Evolutionary conservation across 2,329 filamentous ascomycete species (phyloP), one percentile per base, ranked within the genome.

Genomic region (Ramularia collo-cygni): DNA sequence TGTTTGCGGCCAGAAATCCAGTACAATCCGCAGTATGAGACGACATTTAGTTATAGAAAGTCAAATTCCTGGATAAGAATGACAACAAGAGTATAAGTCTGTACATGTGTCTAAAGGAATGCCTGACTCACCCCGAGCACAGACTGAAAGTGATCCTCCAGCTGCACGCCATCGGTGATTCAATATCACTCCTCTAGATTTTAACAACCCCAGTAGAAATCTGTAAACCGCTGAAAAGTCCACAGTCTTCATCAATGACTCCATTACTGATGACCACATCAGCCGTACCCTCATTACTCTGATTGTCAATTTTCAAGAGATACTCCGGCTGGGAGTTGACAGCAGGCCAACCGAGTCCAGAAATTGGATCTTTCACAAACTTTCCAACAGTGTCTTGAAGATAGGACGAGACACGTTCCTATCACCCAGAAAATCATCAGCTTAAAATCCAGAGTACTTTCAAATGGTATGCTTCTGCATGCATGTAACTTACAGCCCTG

Each of bases 361-460:
- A 33, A 9, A n/a, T 19, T 18, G 31, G 31, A 33, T 33, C 31
- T 19, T 19, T 33, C 15, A 33, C 30, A 19, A 33, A 33, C 5
- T 16, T n/a, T 6, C 16, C n/a, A n/a, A 33, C 16, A 7, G 13
- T 33, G 4, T 33, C 10, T 16, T 33, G 30, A 13, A 33, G 8
- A n/a, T 33, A 33, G 14, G 16, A 18, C 30, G 15, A 16, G 15
- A 33, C 10, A 16, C 16, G 30, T 7, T 18, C 30, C 19, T 33
- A 16, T 18, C 18, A 16, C 15, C n/a, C 30, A 33, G 16, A 10
- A 12, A 35, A 35, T 26, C n/a, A 13, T n/a, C n/a, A 12, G 33
- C 3, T 12, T 14, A 18, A 32, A 9, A n/a, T 15, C 5, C 12
- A 32, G 5, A 6, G 9, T n/a, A n/a, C n/a, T n/a, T n/a, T n/a